These are phyloP conservation scores for Plectosphaerella cucumerina DNA, from an alignment of 2,329 filamentous ascomycete genomes.

Conservation along the genomic window DNA sequence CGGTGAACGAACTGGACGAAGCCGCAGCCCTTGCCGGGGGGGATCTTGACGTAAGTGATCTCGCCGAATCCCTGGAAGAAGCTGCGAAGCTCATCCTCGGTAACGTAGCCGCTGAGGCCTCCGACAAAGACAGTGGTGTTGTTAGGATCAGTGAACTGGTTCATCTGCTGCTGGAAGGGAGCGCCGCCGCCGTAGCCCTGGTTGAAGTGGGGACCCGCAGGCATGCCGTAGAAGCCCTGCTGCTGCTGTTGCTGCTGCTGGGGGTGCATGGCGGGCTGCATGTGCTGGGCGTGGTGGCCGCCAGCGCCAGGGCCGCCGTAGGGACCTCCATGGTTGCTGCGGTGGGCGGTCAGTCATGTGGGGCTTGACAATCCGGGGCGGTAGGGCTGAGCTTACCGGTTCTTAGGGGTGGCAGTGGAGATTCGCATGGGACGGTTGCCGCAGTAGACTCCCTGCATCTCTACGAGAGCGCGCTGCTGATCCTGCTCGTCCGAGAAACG, in stretches of 20 bases:
- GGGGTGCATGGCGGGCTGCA: conserved; percentile 31
- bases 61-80: conserved; percentile 99
- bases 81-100: conserved; percentile 97
- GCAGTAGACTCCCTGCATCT: conserved; percentile 99
- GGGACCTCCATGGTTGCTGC: conserved; percentile 22
- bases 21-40: conserved; percentile 96
- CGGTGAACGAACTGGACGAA: conserved; percentile 99
- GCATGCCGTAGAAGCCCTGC: conserved; percentile 23
- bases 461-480: conserved; percentile 89
- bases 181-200: conserved; percentile 3
- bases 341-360: too few relatives aligned
- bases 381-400: conserved; percentile 52
- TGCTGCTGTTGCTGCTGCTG: conserved; percentile 37
- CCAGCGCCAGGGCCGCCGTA: conserved; percentile 33
- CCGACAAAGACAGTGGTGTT: conserved; percentile 99
- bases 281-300: conserved; percentile 15
- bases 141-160: conserved; percentile 99
- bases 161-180: conserved; percentile 59
- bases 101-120: conserved; percentile 94
- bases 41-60: conserved; percentile 99
- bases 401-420: conserved; percentile 96
- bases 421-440: conserved; percentile 99
- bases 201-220: conserved; percentile 10
- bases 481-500: conserved; percentile 94
- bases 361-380: background rate